Evolutionary conservation across 257 asterid species (phyloP).

Genomic region (Gentiana dahurica): DNA sequence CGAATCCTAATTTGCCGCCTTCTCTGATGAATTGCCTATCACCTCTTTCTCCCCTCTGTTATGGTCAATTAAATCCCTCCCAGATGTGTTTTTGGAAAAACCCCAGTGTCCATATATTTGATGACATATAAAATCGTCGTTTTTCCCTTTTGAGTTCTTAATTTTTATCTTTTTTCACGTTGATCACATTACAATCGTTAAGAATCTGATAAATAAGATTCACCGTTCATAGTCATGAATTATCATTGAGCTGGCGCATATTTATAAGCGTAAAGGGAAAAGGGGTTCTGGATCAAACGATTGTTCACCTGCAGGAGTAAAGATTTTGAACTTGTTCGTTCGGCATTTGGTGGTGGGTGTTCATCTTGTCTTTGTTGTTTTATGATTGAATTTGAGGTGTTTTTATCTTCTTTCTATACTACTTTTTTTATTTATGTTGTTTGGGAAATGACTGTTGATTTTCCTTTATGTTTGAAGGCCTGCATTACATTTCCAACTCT

Average conservation of each 20-base stretch:
- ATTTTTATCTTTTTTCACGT: not conserved
- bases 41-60: not conserved
- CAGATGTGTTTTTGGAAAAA: not conserved
- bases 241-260: not conserved
- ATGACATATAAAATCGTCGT: not conserved
- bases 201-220: not conserved
- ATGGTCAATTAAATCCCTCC: not conserved
- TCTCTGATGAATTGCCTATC: not conserved
- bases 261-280: conserved; percentile 6
- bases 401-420: too few species aligned
- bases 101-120: not conserved
- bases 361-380: not conserved
- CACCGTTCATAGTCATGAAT: not conserved
- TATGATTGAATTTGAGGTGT: not conserved
- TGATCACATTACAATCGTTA: not conserved
- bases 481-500: not conserved
- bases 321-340: not conserved
- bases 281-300: not conserved
- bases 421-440: not conserved
- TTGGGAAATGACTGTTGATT: not conserved
- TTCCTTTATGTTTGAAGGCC: not conserved
- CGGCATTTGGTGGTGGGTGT: conserved; percentile 5
- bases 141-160: not conserved
- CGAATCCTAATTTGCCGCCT: conserved; percentile 1
- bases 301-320: not conserved